Evolutionary conservation across 192 early-diverging fungal species (phyloP), one percentile per base, ranked within the genome.

Genomic region (Rhizophagus clarus): DNA sequence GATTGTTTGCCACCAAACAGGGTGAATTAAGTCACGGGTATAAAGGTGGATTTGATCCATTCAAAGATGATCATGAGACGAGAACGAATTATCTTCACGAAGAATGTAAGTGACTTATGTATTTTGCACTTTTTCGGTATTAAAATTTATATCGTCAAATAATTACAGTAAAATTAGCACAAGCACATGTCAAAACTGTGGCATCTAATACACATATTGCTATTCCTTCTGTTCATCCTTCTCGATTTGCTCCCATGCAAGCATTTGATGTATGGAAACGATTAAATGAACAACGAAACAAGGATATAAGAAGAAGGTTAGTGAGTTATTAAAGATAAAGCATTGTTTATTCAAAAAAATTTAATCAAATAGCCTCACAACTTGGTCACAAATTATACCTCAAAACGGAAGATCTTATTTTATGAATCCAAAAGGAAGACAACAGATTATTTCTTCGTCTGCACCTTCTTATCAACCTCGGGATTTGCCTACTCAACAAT

Each of bases 11-110:
- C 72, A 10, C 12, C 3, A 15, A 40, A 37, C 73, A 60, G 0
- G 17, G 2, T 22, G 73, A 75, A 75, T 37, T 61, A 9, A 40
- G 17, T 37, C 8, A 31, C 9, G 17, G 40, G n/a, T 75, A 61
- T 75, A 56, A 75, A 61, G 73, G 56, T 22, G 20, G 9, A 61
- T 61, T 75, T 34, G 31, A 75, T 61, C 73, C 73, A 32, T 75
- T 75, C 31, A 24, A 26, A 62, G 56, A 75, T 61, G 73, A 73
- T 51, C 11, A 26, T 1, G 47, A 73, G 47, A 26, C 28, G 47
- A 47, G 26, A 29, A 26, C 9, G 22, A 73, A 26, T 29, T 51
- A 56, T 10, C 31, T 61, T 61, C 73, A 34, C 17, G 40, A 61
- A 37, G 60, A 56, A 61, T 61, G 73, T 75, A 61, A 22, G 73